Evolutionary conservation across 805 yeast species (phyloP).

Genomic region (Cyberlindnera japonica): DNA sequence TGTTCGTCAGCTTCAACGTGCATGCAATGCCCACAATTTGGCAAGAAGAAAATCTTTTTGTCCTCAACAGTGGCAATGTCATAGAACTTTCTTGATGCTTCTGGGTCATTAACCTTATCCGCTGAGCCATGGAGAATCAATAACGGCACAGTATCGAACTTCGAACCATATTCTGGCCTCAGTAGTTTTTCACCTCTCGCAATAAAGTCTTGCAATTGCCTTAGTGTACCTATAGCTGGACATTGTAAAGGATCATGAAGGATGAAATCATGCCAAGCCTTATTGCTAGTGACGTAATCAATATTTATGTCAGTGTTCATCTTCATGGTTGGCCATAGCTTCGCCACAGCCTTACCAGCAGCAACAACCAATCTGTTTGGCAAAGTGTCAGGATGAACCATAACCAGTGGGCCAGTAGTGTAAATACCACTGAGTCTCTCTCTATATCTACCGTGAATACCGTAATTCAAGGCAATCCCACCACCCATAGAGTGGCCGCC

Average conservation of each 20-base stretch:
- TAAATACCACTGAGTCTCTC: slow-evolving; percentile 44
- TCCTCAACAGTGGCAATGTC: slow-evolving; percentile 16
- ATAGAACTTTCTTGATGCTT: slow-evolving; percentile 18
- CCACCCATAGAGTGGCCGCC: slow-evolving; percentile 85
- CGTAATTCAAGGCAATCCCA: slow-evolving; percentile 62
- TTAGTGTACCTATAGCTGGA: slow-evolving; percentile 51
- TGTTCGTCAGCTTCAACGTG: slow-evolving; percentile 43
- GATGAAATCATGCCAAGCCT: slow-evolving; percentile 43
- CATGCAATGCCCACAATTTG: slow-evolving; percentile 42
- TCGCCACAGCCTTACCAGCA: slow-evolving; percentile 39
- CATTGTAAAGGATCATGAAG: slow-evolving; percentile 37
- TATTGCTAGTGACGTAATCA: slow-evolving; percentile 53
- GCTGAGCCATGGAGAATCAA: slow-evolving; percentile 57
- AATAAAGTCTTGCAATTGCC: slow-evolving; percentile 57
- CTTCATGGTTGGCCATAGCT: slow-evolving; percentile 43
- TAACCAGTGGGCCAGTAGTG: slow-evolving; percentile 57
- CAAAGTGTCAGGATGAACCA: slow-evolving; percentile 52
- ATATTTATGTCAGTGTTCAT: slow-evolving; percentile 52
- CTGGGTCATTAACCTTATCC: slow-evolving; percentile 59
- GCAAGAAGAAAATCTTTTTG: slow-evolving; percentile 19
- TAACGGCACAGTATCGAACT: slow-evolving; percentile 39
- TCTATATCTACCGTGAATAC: slow-evolving; percentile 48
- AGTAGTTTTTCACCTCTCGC: slow-evolving; percentile 54
- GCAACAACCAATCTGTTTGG: slow-evolving; percentile 46
- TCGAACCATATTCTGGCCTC: slow-evolving; percentile 31